Evolutionary conservation across 345 rosid species (phyloP), one percentile per base, ranked within the genome.

Genomic region (Gossypium anomalum): DNA sequence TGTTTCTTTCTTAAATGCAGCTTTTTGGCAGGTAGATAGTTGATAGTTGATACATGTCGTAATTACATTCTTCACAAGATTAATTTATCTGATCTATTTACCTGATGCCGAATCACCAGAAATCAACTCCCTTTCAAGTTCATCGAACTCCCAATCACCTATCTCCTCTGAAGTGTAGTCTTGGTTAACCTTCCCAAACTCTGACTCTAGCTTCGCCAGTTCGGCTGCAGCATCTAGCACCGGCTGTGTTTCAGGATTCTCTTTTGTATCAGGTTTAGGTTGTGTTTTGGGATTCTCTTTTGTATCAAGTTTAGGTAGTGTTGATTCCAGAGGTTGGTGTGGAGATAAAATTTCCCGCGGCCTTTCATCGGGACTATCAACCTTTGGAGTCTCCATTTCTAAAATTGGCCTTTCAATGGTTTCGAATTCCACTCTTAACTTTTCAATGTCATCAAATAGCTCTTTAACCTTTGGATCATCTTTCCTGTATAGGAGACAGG

Each of bases 131-230:
- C 86, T 88, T 78, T 94, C 97, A 13, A 92, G 97, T 84, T 94
- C 98, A 64, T 94, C 98, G n/a, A 94, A 94, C 76, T 94, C 98
- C 97, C 98, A 94, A 80, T 84, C 97, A 74, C 89, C 89, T 65
- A 94, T 85, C 86, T 94, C 98, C 73, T 87, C 97, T 2, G 78
- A 64, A 1, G 95, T 83, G 83, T 92, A 94, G 84, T 90, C 93
- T 67, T 75, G 90, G 57, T 78, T 81, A 52, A n/a, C 91, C 81
- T 93, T 93, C 77, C 98, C 99, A 79, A 93, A 87, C 86, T 91
- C 99, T 0, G 93, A 88, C 81, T 95, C 99, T 47, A 95, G 83
- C 88, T 87, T 88, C 3, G 98, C 96, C 77, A 95, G 78, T 79
- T 93, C 99, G 4, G 97, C 95, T 77, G 89, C 94, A 48, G 89